Percentiles rank a stretch among this genome's conserved stretches.
Conservation (phyloP, 192 early-diverging fungal species). For the Coemansia sp. region DNA sequence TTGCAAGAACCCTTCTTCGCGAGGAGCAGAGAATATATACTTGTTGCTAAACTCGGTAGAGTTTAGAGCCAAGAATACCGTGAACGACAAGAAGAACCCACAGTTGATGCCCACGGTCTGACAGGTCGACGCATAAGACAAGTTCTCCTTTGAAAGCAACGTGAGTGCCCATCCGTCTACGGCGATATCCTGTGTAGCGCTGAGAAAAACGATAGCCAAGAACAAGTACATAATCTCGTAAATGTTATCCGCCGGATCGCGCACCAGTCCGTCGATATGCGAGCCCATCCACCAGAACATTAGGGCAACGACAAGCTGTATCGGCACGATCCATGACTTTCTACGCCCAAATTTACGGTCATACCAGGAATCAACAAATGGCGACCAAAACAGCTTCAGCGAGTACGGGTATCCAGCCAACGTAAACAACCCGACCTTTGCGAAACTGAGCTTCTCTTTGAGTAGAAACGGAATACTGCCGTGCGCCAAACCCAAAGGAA, state of each 20-base stretch:
- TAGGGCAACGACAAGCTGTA: conserved; percentile 84
- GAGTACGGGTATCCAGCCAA: conserved; percentile 96
- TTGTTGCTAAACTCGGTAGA: conserved; percentile 94
- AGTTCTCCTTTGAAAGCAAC: conserved; percentile 86
- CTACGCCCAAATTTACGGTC: conserved; percentile 81
- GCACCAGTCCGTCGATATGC: conserved; percentile 73
- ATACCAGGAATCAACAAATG: conserved; percentile 92
- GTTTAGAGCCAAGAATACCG: conserved; percentile 96
- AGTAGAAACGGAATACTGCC: conserved; percentile 94
- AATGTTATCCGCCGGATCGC: conserved; percentile 54
- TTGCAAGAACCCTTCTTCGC: conserved; percentile 71
- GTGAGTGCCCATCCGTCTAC: conserved; percentile 93
- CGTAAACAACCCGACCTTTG: conserved; percentile 92
- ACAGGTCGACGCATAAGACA: conserved; percentile 90
- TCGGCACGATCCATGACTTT: conserved; percentile 99
- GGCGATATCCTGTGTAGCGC: conserved; percentile 90
- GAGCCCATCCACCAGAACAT: conserved; percentile 80
- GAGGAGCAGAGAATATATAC: conserved; percentile 72
- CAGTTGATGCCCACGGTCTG: conserved; percentile 97
- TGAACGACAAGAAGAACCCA: conserved; percentile 96
- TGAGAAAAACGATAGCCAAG: conserved; percentile 86
- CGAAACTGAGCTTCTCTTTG: conserved; percentile 90
- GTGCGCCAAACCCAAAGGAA: conserved; percentile 90
- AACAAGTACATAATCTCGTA: conserved; percentile 75
- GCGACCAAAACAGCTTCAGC: conserved; percentile 98